Base-by-base conservation (phyloP, 371 early-diverging fungal species). In the Chytridium lagenaria region DNA sequence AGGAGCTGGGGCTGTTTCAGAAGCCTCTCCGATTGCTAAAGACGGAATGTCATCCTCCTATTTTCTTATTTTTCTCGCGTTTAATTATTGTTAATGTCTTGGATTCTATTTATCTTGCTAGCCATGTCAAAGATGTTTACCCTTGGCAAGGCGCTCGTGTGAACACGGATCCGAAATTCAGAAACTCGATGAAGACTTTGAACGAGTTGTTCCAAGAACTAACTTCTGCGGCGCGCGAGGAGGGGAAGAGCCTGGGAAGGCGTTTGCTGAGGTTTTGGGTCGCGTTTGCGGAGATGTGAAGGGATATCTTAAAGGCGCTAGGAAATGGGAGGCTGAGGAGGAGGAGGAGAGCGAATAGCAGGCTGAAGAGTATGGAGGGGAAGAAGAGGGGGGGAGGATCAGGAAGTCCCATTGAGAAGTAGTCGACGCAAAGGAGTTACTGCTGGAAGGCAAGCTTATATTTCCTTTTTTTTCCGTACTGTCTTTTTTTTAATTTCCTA, bases 371-470 rank as follows among this genome's bases (percentile, higher is more conserved):
- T 5, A 61, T 5, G 36, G 36, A 33, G 61, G 36, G 36, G 36
- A 61, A 7, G 36, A 61, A 36, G 61, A 61, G 23, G 30, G 7
- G 30, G 26, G 26, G 55, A 23, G 23, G 55, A 55, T 7, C 5
- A 55, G 55, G 61, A 61, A 26, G 26, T 61, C n/a, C 61, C 61
- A 33, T 36, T 61, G 61, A 61, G 34, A 23, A 61, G 12, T 12
- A 12, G 15, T 34, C 61, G 36, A 34, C 36, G 36, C 26, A n/a
- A n/a, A n/a, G 55, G 55, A 7, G 44, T 7, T 44, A 7, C 7
- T 12, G 12, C 44, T 44, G 7, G 12, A 44, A 44, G 26, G 26
- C 26, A 23, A 52, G 26, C 5, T 26, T 7, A 26, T 44, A 44
- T 44, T 52, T 52, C n/a, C 55, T 52, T 52, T 23, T 5, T 23